Conservation (phyloP, 352 stramenopile genomes). For the Pseudoperonospora humuli region DNA sequence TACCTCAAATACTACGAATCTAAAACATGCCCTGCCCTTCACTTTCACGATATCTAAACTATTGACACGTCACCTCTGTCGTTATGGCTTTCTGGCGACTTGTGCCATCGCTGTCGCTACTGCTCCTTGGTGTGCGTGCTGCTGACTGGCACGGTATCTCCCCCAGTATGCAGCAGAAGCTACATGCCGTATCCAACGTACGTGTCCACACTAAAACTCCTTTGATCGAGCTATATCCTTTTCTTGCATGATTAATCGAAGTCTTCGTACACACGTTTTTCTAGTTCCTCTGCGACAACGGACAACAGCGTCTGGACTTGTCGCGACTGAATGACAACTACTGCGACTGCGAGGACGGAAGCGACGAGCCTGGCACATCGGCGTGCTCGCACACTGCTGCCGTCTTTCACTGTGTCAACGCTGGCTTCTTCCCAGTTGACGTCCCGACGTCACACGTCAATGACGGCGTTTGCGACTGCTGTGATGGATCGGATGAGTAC, state of each 20-base stretch:
- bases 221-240: too few relatives aligned
- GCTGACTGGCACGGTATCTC: slow-evolving; percentile 36
- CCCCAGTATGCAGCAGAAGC: slow-evolving; percentile 30
- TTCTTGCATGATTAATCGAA: too few relatives aligned
- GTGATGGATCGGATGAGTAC: slow-evolving; percentile 91
- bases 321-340: slow-evolving; percentile 88
- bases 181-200: slow-evolving; percentile 30
- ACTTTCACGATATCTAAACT: slow-evolving; percentile 1
- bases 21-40: not conserved
- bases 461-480: slow-evolving; percentile 97
- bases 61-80: slow-evolving; percentile 22
- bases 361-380: slow-evolving; percentile 86
- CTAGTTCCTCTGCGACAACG: slow-evolving; percentile 69
- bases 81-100: slow-evolving; percentile 18
- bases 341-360: slow-evolving; percentile 89
- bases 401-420: slow-evolving; percentile 36
- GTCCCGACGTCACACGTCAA: slow-evolving; percentile 65
- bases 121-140: slow-evolving; percentile 6
- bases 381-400: slow-evolving; percentile 45
- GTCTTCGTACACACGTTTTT: slow-evolving; percentile 3
- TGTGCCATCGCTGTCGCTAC: slow-evolving; percentile 10
- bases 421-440: slow-evolving; percentile 43
- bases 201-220: slow-evolving; percentile 5
- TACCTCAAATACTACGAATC: not conserved
- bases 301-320: slow-evolving; percentile 42